Percentiles rank a stretch among this genome's conserved stretches.
Conservation (phyloP, 2,329 filamentous ascomycete species). For the Aspergillus caelatus region DNA sequence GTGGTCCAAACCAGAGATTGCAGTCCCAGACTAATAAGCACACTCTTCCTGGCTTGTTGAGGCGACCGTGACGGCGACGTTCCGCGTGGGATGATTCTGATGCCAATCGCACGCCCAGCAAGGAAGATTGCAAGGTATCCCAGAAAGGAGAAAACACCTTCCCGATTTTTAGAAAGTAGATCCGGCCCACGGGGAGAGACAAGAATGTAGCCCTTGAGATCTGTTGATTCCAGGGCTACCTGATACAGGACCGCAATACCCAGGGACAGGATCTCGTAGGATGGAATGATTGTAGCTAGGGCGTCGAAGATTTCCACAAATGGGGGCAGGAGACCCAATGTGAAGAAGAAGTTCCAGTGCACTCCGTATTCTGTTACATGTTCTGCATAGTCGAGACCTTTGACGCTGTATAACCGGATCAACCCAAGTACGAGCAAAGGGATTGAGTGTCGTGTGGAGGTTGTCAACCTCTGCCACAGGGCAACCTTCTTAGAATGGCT, state of each 20-base stretch:
- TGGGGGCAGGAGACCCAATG: conserved; percentile 81
- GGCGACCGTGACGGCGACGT: conserved; percentile 47
- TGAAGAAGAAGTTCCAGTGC: conserved; percentile 99
- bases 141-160: conserved; percentile 92
- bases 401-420: conserved; percentile 82
- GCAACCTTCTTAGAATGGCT: conserved; percentile 45
- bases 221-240: conserved; percentile 71
- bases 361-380: conserved; percentile 97
- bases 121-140: conserved; percentile 96
- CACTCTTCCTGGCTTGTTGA: conserved; percentile 53
- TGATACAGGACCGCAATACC: conserved; percentile 73
- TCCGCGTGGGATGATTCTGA: conserved; percentile 72
- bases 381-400: conserved; percentile 92
- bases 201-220: conserved; percentile 80
- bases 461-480: conserved; percentile 61
- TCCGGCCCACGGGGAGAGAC: conserved; percentile 73
- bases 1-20: conserved; percentile 70
- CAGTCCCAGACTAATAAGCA: conserved; percentile 65
- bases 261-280: conserved; percentile 74
- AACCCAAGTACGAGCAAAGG: conserved; percentile 80
- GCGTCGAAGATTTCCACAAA: conserved; percentile 84
- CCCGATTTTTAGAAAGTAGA: conserved; percentile 84
- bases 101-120: conserved; percentile 80
- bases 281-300: conserved; percentile 69
- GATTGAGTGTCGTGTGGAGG: conserved; percentile 76